A percentile compares a stretch with the other conserved stretches of the same genome.
Conservation (phyloP, 2,329 filamentous ascomycete genomes). For the Paecilomyces variotii region DNA sequence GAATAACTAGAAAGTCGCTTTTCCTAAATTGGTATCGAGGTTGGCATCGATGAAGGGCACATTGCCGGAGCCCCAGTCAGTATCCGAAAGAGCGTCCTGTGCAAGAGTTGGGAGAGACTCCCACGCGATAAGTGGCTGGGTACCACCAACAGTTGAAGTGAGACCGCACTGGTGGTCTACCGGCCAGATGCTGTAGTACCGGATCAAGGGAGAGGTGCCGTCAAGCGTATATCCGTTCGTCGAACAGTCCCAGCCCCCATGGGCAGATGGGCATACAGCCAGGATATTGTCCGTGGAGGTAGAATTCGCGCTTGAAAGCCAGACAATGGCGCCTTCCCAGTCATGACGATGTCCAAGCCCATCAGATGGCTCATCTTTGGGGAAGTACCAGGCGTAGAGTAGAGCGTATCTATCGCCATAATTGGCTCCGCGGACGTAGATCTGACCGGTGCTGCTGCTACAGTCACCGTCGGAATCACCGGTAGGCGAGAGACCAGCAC, state of each 20-base stretch:
- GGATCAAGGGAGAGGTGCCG: conserved; percentile 39
- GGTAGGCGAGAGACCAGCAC: conserved; percentile 36
- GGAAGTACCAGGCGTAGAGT: conserved; percentile 48
- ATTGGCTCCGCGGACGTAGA: conserved; percentile 40
- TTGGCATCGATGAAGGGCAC: conserved; percentile 42
- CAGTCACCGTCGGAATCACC: conserved; percentile 36
- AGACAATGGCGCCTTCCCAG: conserved; percentile 50
- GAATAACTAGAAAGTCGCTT: conserved; percentile 23
- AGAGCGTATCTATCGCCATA: conserved; percentile 39
- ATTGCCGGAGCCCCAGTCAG: conserved; percentile 40
- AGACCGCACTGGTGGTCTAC: conserved; percentile 41
- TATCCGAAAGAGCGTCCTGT: conserved; percentile 35
- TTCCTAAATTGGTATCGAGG: conserved; percentile 39
- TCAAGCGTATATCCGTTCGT: conserved; percentile 33
- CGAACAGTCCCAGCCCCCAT: conserved; percentile 42
- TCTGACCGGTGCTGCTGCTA: conserved; percentile 40
- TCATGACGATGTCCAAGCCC: conserved; percentile 48
- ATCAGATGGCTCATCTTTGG: conserved; percentile 39
- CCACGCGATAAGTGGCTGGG: conserved; percentile 43
- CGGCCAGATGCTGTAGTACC: conserved; percentile 43
- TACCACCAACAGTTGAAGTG: conserved; percentile 33
- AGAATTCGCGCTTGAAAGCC: conserved; percentile 34
- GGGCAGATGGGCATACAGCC: conserved; percentile 46
- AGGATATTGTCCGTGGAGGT: conserved; percentile 33
- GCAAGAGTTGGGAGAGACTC: conserved; percentile 40